Percentiles rank a stretch among this genome's conserved stretches.
Evolutionary conservation across 768 basidiomycete genomes (phyloP).

Genomic region (Lentinula sp.): DNA sequence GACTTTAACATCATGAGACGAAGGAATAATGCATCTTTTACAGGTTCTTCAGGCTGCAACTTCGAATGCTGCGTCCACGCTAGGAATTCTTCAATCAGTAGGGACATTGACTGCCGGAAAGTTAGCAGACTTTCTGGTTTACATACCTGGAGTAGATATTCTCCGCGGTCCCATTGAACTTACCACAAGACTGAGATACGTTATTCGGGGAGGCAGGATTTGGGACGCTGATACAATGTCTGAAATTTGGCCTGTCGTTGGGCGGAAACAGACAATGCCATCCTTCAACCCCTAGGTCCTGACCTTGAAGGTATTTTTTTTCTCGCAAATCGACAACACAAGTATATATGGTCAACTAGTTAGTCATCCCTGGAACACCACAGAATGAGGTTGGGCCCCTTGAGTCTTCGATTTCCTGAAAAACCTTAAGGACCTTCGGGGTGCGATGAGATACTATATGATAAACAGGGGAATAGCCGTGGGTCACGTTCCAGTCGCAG

Average conservation of each 20-base stretch:
- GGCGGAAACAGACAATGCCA: conserved; percentile 46
- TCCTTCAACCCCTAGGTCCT: conserved; percentile 36
- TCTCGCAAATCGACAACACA: no score
- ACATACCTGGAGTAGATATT: conserved; percentile 53
- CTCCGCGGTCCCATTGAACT: conserved; percentile 43
- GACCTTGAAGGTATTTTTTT: neutral
- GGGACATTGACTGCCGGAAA: conserved; percentile 62
- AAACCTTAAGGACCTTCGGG: no score
- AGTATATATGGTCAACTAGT: no score
- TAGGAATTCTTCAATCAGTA: conserved; percentile 56
- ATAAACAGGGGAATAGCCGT: no score
- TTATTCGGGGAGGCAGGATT: conserved; percentile 59
- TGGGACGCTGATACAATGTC: conserved; percentile 65
- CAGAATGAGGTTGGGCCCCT: no score
- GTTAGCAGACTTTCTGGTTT: conserved; percentile 67
- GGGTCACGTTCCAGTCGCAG: no score
- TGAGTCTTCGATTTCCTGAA: no score
- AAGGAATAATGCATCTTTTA: neutral
- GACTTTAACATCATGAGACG: no score
- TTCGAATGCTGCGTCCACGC: conserved; percentile 54
- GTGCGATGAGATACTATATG: no score
- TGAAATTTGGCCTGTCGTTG: conserved; percentile 65
- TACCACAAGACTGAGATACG: conserved; percentile 47
- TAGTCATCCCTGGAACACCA: no score
- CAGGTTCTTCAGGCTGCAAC: conserved; percentile 70